Percentiles rank a stretch among this genome's conserved stretches.
Evolutionary conservation across 179 eudicot genomes (phyloP).

Genomic region (Silene vulgaris): DNA sequence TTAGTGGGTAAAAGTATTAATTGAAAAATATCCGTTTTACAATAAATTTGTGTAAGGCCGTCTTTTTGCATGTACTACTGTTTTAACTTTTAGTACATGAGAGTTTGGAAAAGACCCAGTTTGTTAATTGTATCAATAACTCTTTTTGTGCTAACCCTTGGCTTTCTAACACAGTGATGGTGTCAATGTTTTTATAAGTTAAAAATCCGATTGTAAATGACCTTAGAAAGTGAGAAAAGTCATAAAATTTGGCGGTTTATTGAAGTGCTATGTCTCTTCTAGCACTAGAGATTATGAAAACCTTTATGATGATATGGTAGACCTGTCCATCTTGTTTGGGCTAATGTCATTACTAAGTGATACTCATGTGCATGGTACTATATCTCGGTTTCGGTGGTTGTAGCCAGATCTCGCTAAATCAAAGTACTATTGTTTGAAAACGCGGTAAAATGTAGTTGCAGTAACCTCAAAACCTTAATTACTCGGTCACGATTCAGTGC

Average conservation of each 20-base stretch:
- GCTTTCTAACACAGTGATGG: not conserved
- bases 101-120: not conserved
- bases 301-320: not conserved
- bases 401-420: too few species aligned
- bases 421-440: too few species aligned
- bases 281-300: not conserved
- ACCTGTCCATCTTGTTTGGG: not conserved
- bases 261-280: not conserved
- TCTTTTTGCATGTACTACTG: too few species aligned
- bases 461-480: too few species aligned
- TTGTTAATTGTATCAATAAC: not conserved
- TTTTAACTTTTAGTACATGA: not conserved
- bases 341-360: too few species aligned
- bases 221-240: not conserved
- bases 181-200: not conserved
- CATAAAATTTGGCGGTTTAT: not conserved
- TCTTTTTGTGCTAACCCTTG: not conserved
- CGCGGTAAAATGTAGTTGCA: too few species aligned
- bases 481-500: too few species aligned
- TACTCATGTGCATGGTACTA: too few species aligned
- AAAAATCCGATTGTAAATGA: not conserved
- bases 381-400: too few species aligned
- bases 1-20: too few species aligned
- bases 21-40: too few species aligned
- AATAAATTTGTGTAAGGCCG: too few species aligned